Evolutionary conservation across 2,329 filamentous ascomycete genomes (phyloP), one percentile per base, ranked within the genome.

Genomic region (Aspergillus sp.): DNA sequence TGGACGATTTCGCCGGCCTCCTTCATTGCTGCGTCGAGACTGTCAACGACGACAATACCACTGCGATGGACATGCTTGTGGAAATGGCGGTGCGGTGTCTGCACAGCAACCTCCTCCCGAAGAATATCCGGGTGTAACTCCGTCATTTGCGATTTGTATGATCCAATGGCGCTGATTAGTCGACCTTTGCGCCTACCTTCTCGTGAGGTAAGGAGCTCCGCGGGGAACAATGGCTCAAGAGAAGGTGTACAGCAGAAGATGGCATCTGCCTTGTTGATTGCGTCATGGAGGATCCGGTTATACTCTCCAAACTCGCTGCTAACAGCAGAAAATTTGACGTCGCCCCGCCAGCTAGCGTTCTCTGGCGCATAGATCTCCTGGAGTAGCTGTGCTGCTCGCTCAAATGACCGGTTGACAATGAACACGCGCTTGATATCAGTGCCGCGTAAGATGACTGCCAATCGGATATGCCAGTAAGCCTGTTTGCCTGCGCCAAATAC

Each of bases 401-500:
- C 74, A 53, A 80, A 80, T 3, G 75, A 77, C 34, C 90, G 87
- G 68, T 93, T 96, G 70, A 96, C 87, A 67, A 97, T 88, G 75
- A 93, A 88, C 48, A 97, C 83, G 57, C 89, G 85, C 66, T 88
- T 87, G 65, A 96, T 88, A 18, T 91, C 90, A 45, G 77, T 68
- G 0, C 81, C 80, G 1, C 83, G 88, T 30, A 80, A 68, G 49
- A 95, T 81, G 62, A 98, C 81, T 0, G 93, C 88, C 4, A 98
- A 83, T 1, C 92, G 88, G 43, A 96, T 85, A 71, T 97, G 93
- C 93, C 93, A 98, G 78, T 93, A 96, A 12, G 93, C 93, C 77
- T 97, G 93, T 65, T 89, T 86, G 45, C 93, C 93, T 34, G 89
- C 88, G 22, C 93, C 93, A 71, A 97, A 98, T 53, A 96, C 88